Percentiles rank a stretch among this genome's conserved stretches.
Evolutionary conservation across 1,284 basidiomycete species (phyloP).

Genomic region (Erythrobasidium hasegawianum): DNA sequence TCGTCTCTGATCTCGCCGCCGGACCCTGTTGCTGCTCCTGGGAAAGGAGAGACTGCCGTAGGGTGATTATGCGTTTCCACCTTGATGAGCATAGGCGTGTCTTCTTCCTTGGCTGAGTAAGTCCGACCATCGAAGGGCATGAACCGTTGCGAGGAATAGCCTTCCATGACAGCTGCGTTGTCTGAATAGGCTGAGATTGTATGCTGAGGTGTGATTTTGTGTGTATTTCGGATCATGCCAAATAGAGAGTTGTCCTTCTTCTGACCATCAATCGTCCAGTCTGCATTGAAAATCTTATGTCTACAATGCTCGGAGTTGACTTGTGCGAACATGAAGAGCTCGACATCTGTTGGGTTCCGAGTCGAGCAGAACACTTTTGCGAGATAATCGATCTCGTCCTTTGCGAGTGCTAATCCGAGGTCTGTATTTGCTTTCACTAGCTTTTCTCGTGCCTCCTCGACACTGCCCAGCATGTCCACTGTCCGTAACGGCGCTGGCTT

Average conservation of each 20-base stretch:
- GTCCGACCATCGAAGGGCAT: slow-evolving; percentile 52
- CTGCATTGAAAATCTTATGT: slow-evolving; percentile 99
- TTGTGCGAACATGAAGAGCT: slow-evolving; percentile 99
- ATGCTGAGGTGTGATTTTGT: slow-evolving; percentile 66
- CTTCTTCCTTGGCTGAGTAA: slow-evolving; percentile 55
- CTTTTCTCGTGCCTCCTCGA: slow-evolving; percentile 49
- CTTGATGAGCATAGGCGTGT: slow-evolving; percentile 91
- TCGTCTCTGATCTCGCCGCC: slow-evolving; percentile 98
- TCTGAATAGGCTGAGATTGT: slow-evolving; percentile 98
- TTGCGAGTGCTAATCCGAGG: slow-evolving; percentile 83
- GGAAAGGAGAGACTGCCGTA: slow-evolving; percentile 95
- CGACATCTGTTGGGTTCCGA: slow-evolving; percentile 90
- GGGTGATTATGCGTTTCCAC: slow-evolving; percentile 99
- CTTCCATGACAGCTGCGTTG: slow-evolving; percentile 92
- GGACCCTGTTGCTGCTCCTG: slow-evolving; percentile 94
- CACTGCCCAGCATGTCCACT: slow-evolving; percentile 56
- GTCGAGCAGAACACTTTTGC: slow-evolving; percentile 75
- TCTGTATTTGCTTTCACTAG: slow-evolving; percentile 75
- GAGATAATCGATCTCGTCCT: slow-evolving; percentile 89
- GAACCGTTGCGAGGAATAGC: slow-evolving; percentile 75
- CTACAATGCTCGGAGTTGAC: slow-evolving; percentile 99
- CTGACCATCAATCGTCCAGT: slow-evolving; percentile 61
- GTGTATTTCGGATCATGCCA: slow-evolving; percentile 97
- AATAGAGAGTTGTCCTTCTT: slow-evolving; percentile 70
- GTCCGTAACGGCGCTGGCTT: slow-evolving; percentile 66